Percentiles rank a stretch among this genome's conserved stretches.
Conservation (phyloP, 345 rosid genomes). For the Salix suchowensis region DNA sequence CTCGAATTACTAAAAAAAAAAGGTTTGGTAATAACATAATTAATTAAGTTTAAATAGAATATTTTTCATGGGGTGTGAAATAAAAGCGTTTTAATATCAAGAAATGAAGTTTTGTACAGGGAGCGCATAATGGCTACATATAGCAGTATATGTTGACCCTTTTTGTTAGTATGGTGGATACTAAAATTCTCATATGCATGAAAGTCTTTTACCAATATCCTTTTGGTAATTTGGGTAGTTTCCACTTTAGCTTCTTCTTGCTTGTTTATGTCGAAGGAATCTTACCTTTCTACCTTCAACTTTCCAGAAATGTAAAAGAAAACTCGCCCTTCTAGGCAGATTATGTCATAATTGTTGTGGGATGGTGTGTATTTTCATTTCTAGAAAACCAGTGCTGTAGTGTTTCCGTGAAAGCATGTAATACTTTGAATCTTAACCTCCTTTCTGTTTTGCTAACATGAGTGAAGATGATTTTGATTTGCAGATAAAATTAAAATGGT, state of each 20-base stretch:
- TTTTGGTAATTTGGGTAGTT: not conserved
- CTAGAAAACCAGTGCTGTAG: not conserved
- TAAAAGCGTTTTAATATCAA: not conserved
- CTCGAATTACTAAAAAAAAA: not conserved
- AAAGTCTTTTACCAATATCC: not conserved
- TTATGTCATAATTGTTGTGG: not conserved
- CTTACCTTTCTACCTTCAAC: not conserved
- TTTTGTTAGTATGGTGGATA: not conserved
- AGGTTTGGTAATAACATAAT: not conserved
- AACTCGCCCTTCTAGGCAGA: not conserved
- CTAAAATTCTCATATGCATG: not conserved
- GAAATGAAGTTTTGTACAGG: not conserved
- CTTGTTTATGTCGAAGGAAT: not conserved
- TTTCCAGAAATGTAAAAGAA: not conserved
- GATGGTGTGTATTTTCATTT: not conserved
- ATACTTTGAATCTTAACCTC: not conserved
- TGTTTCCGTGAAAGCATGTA: not conserved
- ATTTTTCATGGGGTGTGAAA: not conserved
- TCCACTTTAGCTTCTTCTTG: not conserved
- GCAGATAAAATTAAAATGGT: conserved; percentile 34
- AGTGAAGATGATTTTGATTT: not conserved
- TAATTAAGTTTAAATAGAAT: not conserved
- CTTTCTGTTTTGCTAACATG: not conserved
- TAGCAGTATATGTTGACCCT: not conserved
- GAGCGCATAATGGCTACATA: not conserved